Conservation (phyloP, 2,329 filamentous ascomycete species). For the Pyricularia sp. region DNA sequence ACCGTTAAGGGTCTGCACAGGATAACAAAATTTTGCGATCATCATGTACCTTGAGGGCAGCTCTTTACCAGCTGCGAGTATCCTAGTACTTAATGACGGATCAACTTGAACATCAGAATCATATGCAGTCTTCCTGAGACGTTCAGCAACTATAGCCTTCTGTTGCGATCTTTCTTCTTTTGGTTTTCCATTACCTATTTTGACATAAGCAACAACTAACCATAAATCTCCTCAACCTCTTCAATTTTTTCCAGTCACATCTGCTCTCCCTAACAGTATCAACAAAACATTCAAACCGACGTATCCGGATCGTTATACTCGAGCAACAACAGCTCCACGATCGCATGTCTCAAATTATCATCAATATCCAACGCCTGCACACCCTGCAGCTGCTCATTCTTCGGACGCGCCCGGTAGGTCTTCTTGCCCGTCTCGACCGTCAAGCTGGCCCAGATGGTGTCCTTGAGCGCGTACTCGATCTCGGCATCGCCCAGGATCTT, state of each 20-base stretch:
- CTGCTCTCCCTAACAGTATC: background rate
- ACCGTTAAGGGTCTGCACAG: background rate
- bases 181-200: background rate
- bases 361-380: conserved; percentile 1
- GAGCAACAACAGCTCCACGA: background rate
- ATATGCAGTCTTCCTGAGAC: background rate
- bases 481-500: background rate
- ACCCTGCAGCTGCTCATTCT: background rate
- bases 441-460: background rate
- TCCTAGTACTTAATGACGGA: too few species aligned
- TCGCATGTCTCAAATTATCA: background rate
- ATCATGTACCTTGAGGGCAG: too few species aligned
- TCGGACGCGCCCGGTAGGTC: background rate
- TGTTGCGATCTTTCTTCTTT: background rate
- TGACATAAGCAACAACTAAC: background rate
- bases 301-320: background rate
- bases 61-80: too few species aligned
- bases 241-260: background rate
- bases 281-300: background rate
- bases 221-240: too few species aligned
- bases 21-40: too few species aligned
- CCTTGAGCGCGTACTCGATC: conserved; percentile 4
- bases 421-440: background rate
- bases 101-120: background rate
- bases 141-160: background rate